These are phyloP conservation scores for Dovyalis caffra DNA, from an alignment of 345 rosid genomes.

Conservation along the genomic window DNA sequence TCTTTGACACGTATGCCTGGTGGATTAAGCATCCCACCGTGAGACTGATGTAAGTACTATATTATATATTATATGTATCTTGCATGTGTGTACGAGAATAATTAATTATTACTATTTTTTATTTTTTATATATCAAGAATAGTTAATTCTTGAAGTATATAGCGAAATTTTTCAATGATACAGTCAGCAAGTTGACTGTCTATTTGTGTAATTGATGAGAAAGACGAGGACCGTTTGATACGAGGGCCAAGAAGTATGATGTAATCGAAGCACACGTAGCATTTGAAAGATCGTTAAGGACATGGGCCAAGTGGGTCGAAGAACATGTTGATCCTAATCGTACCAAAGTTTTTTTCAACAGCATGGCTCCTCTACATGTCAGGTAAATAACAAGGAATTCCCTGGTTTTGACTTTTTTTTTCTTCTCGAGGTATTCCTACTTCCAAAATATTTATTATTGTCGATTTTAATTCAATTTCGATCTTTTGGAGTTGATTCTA, in stretches of 20 bases:
- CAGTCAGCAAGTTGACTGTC: background rate
- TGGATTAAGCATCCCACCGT: slow-evolving; percentile 49
- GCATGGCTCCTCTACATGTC: slow-evolving; percentile 32
- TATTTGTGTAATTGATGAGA: background rate
- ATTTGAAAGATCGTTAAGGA: slow-evolving; percentile 19
- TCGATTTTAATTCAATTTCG: too few species aligned
- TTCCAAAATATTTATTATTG: too few species aligned
- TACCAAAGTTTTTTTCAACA: slow-evolving; percentile 21
- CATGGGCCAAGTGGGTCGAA: slow-evolving; percentile 27
- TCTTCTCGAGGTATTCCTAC: too few species aligned
- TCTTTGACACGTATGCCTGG: slow-evolving; percentile 68
- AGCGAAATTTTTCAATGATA: too few species aligned
- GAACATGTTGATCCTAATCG: slow-evolving; percentile 20
- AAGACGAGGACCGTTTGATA: slow-evolving; percentile 6
- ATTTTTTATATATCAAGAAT: too few species aligned
- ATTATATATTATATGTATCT: too few species aligned
- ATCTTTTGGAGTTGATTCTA: too few species aligned
- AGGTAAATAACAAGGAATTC: slow-evolving; percentile 6
- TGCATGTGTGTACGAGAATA: too few species aligned
- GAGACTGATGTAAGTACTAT: slow-evolving; percentile 52
- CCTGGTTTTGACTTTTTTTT: too few species aligned
- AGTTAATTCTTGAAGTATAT: background rate
- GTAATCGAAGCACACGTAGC: slow-evolving; percentile 23
- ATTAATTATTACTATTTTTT: too few species aligned
- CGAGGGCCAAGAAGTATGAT: slow-evolving; percentile 11